Conservation (phyloP, 106 monocot species). For the Dioscorea zingiberensis region DNA sequence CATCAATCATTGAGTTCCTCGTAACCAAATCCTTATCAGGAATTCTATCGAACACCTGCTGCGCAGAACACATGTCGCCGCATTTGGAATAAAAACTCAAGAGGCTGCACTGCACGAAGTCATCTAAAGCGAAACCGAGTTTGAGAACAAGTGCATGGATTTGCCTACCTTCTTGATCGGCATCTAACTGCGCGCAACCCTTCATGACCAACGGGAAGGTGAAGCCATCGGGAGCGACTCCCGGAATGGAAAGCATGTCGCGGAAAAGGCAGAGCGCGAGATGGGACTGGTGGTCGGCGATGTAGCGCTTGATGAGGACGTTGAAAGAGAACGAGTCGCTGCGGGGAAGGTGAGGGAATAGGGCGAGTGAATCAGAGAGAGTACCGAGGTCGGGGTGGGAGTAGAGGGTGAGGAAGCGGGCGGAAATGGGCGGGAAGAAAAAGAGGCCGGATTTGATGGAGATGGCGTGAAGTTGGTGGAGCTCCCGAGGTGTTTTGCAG, state of each 20-base stretch:
- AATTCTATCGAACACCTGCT: conserved; percentile 17
- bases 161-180: conserved; percentile 15
- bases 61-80: conserved; percentile 9
- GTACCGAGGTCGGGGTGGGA: conserved; percentile 8
- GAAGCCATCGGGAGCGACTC: conserved; percentile 7
- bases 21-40: conserved; percentile 5
- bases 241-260: conserved; percentile 1
- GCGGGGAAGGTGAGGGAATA: conserved; percentile 5
- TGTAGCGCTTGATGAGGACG: conserved; percentile 14
- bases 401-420: conserved; percentile 11
- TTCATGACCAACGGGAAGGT: conserved; percentile 19
- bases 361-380: not conserved
- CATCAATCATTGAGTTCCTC: conserved; percentile 17
- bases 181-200: conserved; percentile 11
- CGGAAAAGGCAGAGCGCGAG: conserved; percentile 14
- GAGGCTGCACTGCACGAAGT: conserved; percentile 13
- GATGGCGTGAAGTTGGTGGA: conserved; percentile 8
- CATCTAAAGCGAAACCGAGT: conserved; percentile 7
- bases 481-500: conserved; percentile 3
- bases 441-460: conserved; percentile 12
- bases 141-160: conserved; percentile 13
- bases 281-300: conserved; percentile 2
- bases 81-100: conserved; percentile 19
- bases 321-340: conserved; percentile 16
- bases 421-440: conserved; percentile 3